Evolutionary conservation across 2,329 filamentous ascomycete genomes (phyloP).

Genomic region (Lanzia echinophila): DNA sequence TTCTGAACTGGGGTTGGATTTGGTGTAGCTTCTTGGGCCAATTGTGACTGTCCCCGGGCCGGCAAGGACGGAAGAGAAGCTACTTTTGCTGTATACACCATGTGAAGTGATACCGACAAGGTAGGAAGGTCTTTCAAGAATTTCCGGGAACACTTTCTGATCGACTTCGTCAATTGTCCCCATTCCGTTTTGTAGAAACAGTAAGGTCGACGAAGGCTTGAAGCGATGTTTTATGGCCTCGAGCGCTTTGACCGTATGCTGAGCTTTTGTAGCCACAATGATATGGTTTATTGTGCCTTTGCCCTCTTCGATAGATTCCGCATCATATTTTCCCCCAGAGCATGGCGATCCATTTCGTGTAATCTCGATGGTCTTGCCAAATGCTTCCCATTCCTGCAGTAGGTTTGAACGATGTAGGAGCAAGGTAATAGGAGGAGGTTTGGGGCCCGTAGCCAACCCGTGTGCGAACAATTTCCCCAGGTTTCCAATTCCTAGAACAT

Average conservation of each 20-base stretch:
- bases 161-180: constrained; percentile 55
- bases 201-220: constrained; percentile 60
- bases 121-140: constrained; percentile 58
- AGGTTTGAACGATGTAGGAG: constrained; percentile 60
- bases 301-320: constrained; percentile 12
- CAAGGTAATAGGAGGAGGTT: constrained; percentile 68
- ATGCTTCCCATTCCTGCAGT: constrained; percentile 40
- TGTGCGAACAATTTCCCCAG: constrained; percentile 74
- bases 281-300: constrained; percentile 44
- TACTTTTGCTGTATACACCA: constrained; percentile 44
- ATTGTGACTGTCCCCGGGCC: constrained; percentile 43
- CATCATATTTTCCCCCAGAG: constrained; percentile 17
- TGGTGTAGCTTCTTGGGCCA: constrained; percentile 31
- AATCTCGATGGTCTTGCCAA: constrained; percentile 16
- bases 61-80: constrained; percentile 47
- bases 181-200: constrained; percentile 85
- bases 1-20: constrained; percentile 6
- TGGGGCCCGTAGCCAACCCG: constrained; percentile 47
- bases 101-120: constrained; percentile 59
- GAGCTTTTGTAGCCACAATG: constrained; percentile 72
- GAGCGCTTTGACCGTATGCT: constrained; percentile 56
- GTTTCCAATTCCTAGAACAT: constrained; percentile 76
- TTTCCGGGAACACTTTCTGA: constrained; percentile 53
- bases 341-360: constrained; percentile 18
- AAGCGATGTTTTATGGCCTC: constrained; percentile 55